phyloP scores from a whole-genome alignment of 2,329 filamentous ascomycete genomes.

The Hymenoscyphus fructigenus region DNA sequence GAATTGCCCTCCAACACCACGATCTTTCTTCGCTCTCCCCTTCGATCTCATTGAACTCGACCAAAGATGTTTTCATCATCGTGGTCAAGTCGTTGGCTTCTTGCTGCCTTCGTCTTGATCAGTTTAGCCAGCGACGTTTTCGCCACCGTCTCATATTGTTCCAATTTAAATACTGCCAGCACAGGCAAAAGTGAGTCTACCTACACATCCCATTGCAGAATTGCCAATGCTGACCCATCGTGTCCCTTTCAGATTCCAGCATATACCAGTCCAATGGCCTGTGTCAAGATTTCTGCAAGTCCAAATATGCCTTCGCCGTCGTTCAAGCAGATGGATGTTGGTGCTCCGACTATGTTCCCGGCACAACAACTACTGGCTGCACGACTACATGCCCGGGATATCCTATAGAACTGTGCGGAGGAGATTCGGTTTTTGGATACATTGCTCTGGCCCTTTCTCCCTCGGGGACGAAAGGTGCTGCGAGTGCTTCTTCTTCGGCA shows the following conservation, averaged over 20 bases:
- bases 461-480: conserved; percentile 52
- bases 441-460: conserved; percentile 53
- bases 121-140: conserved; percentile 16
- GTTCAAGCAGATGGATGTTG: conserved; percentile 66
- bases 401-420: conserved; percentile 64
- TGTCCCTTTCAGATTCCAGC: conserved; percentile 46
- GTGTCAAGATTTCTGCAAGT: conserved; percentile 60
- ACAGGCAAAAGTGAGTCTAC: conserved; percentile 43
- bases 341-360: conserved; percentile 71
- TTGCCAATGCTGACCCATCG: conserved; percentile 12
- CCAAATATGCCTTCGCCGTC: conserved; percentile 64
- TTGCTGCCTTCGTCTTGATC: conserved; percentile 23
- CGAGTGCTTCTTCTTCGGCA: conserved; percentile 13
- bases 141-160: conserved; percentile 41
- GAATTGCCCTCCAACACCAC: conserved; percentile 1
- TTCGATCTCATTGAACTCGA: not conserved
- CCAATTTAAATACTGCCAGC: conserved; percentile 47
- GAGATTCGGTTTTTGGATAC: conserved; percentile 62
- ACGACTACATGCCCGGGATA: conserved; percentile 66
- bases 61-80: conserved; percentile 16
- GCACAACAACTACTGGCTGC: conserved; percentile 50
- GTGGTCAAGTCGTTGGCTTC: conserved; percentile 27
- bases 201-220: not conserved
- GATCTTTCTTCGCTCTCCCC: not conserved
- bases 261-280: conserved; percentile 69